Evolutionary conservation across 176 grass and related monocot genomes (phyloP).

Genomic region (Rhipidocladum racemiflorum): DNA sequence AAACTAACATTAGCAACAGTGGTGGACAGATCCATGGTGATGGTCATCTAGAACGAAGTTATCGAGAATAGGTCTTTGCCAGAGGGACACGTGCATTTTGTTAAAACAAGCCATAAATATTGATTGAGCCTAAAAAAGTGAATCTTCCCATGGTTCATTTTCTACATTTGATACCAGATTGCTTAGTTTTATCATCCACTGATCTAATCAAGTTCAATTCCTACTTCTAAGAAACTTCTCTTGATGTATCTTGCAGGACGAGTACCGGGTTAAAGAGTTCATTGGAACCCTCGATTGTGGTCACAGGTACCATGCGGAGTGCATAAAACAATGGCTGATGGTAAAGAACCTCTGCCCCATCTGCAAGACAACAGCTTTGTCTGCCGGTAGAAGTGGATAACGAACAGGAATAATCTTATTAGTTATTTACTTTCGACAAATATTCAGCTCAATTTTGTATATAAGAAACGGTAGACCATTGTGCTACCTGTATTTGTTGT

Average conservation of each 20-base stretch:
- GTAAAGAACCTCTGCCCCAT: conserved; percentile 74
- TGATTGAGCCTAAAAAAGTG: not conserved
- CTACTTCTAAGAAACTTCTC: conserved; percentile 13
- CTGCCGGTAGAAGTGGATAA: conserved; percentile 34
- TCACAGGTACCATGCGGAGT: conserved; percentile 54
- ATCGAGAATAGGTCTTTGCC: not conserved
- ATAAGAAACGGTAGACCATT: conserved; percentile 58
- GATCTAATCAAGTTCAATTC: not conserved
- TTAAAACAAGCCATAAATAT: not conserved
- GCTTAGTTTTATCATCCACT: not conserved
- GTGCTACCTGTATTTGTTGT: conserved; percentile 53
- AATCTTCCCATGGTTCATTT: not conserved
- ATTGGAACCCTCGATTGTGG: conserved; percentile 64
- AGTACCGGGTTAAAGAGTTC: conserved; percentile 42
- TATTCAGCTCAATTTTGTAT: conserved; percentile 54
- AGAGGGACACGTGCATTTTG: not conserved
- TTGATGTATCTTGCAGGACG: conserved; percentile 41
- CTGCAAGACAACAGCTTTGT: conserved; percentile 69
- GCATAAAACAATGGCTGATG: conserved; percentile 64
- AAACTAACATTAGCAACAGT: not conserved
- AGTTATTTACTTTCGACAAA: conserved; percentile 47
- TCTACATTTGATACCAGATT: not conserved
- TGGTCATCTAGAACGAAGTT: not conserved
- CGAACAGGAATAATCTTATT: conserved; percentile 30
- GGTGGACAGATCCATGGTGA: not conserved